Evolutionary conservation across 164 flowering plant species (phyloP), one percentile per base, ranked within the genome.

Genomic region (Chloranthus sessilifolius): DNA sequence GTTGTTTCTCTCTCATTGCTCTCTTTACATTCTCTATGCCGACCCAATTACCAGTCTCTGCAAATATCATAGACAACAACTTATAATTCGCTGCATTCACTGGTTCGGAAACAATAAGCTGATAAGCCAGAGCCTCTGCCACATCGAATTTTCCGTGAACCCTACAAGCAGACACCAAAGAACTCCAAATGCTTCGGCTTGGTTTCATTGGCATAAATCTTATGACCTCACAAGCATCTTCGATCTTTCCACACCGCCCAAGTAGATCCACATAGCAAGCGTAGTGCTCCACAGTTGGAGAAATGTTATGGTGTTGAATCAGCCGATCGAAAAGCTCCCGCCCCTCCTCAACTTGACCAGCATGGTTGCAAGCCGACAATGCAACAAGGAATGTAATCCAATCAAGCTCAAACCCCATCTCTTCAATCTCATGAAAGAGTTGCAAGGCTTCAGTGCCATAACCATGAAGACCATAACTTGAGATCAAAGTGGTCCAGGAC

Each of bases 181-280:
- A 74, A 50, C 77, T 76, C 78, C 73, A 80, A 3, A 76, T 63
- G 55, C 50, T 70, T 0, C 65, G 33, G 45, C 68, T 78, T 3
- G 81, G 74, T 59, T 68, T 55, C 70, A 72, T 61, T 7, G 80
- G 75, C 84, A 76, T 75, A 22, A 36, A 41, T 23, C 53, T 56
- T 36, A 75, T 39, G 1, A 70, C 43, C 39, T 68, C 70, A 47
- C 63, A 67, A 2, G 94, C 94, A 24, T 76, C 78, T 47, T 78
- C 69, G 10, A 85, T 23, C 71, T 65, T 59, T 43, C 89, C 89
- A 34, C 77, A 63, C 41, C 71, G 70, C 14, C 74, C 89, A 10
- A 85, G 85, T 44, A 78, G 80, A 66, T 85, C 78, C n/a, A 82
- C 43, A 28, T 52, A 57, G 70, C 94, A 85, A 23, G 85, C 74